Evolutionary conservation across 2,329 filamentous ascomycete species (phyloP).

Genomic region (Talaromyces rugulosus): DNA sequence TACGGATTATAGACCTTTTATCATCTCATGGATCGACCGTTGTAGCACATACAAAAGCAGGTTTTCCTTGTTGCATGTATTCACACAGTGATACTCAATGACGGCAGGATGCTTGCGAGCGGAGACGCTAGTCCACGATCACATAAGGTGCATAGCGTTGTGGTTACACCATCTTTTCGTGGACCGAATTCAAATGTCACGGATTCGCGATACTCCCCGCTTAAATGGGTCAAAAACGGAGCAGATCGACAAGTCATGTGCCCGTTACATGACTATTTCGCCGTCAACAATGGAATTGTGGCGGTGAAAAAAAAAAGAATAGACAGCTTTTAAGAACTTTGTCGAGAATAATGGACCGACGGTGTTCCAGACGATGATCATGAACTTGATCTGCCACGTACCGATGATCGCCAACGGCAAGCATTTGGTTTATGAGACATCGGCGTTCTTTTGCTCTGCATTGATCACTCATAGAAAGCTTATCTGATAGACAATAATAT

Average conservation of each 20-base stretch:
- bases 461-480: background rate
- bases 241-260: background rate
- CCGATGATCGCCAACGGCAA: background rate
- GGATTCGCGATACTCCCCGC: background rate
- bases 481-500: background rate
- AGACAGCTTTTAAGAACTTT: background rate
- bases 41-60: background rate
- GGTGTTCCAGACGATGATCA: background rate
- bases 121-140: background rate
- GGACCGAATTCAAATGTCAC: background rate
- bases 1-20: background rate
- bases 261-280: background rate
- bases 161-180: background rate
- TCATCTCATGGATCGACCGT: background rate
- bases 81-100: background rate
- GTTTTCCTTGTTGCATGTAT: background rate
- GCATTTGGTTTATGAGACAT: background rate
- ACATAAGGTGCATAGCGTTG: background rate
- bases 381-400: background rate
- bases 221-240: background rate
- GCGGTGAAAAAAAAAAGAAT: background rate
- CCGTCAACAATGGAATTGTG: background rate
- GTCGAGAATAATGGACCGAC: background rate
- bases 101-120: background rate
- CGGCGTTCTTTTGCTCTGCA: background rate